A percentile compares a stretch with the other conserved stretches of the same genome.
These are phyloP conservation scores for Hypericum perforatum DNA, from an alignment of 345 rosid genomes.

Conservation along the genomic window DNA sequence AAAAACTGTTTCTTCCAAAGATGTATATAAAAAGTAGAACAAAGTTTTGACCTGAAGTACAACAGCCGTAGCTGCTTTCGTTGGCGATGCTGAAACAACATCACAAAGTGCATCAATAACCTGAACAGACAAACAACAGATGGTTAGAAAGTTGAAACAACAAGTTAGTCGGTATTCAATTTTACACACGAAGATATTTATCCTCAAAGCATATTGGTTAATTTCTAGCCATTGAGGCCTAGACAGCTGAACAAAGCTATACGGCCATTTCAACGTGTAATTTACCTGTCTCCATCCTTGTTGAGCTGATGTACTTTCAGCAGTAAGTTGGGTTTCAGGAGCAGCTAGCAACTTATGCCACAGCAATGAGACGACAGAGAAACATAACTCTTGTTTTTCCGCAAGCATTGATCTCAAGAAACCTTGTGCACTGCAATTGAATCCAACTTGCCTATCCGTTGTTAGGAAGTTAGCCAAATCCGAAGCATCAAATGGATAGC, in stretches of 20 bases:
- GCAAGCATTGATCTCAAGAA: slow-evolving; percentile 74
- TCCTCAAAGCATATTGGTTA: too few species aligned
- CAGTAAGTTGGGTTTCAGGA: slow-evolving; percentile 80
- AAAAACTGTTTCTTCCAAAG: not conserved
- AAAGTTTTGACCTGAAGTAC: slow-evolving; percentile 79
- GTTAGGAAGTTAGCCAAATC: slow-evolving; percentile 96
- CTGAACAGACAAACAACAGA: slow-evolving; percentile 26
- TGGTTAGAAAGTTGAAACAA: slow-evolving; percentile 5
- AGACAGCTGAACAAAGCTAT: not conserved
- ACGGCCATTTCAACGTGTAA: not conserved
- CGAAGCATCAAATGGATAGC: slow-evolving; percentile 73
- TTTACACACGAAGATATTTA: too few species aligned
- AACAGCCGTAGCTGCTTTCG: slow-evolving; percentile 87
- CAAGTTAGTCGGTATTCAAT: too few species aligned
- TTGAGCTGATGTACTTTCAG: slow-evolving; percentile 94
- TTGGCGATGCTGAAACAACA: slow-evolving; percentile 79
- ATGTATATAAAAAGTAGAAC: slow-evolving; percentile 16
- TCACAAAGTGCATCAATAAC: slow-evolving; percentile 94
- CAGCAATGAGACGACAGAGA: slow-evolving; percentile 82
- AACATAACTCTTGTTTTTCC: slow-evolving; percentile 88
- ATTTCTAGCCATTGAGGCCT: not conserved
- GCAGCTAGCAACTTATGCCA: slow-evolving; percentile 91
- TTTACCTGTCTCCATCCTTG: slow-evolving; percentile 99
- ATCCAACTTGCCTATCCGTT: slow-evolving; percentile 78
- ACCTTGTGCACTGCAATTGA: slow-evolving; percentile 70